A percentile compares a stretch with the other conserved stretches of the same genome.
Conservation (phyloP, 495 filamentous ascomycete species). For the Bombardia bombarda region DNA sequence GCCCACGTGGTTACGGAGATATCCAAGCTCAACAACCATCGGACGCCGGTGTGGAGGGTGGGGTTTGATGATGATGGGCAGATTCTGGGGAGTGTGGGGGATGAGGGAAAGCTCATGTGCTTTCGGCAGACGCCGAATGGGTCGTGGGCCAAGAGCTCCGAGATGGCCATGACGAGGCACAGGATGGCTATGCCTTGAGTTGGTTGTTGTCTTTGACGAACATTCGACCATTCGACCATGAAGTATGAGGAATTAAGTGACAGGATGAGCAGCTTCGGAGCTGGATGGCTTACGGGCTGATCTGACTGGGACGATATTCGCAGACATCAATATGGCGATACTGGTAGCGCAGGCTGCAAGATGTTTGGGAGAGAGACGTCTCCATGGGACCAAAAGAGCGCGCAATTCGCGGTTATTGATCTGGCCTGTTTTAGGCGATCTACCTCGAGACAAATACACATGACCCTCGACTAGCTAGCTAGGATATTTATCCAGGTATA, state of each 20-base stretch:
- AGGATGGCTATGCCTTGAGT: conserved; percentile 32
- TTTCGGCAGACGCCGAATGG: conserved; percentile 48
- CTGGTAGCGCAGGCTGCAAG: too few relatives aligned
- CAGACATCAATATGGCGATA: too few relatives aligned
- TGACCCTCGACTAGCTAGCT: too few relatives aligned
- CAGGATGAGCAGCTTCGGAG: background rate
- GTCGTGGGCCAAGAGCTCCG: conserved; percentile 45
- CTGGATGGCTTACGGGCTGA: too few relatives aligned
- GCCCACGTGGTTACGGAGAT: conserved; percentile 39
- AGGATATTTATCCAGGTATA: too few relatives aligned
- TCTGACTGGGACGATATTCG: too few relatives aligned
- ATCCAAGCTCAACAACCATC: conserved; percentile 45
- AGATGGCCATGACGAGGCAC: conserved; percentile 46
- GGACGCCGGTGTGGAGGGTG: conserved; percentile 52
- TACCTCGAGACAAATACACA: too few relatives aligned
- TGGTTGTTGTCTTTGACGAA: too few relatives aligned
- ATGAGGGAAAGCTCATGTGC: conserved; percentile 52
- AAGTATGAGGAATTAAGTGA: background rate
- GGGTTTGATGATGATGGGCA: conserved; percentile 55
- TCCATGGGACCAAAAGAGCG: too few relatives aligned
- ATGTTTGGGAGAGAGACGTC: too few relatives aligned
- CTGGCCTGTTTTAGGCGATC: too few relatives aligned
- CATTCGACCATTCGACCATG: background rate
- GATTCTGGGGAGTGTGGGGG: conserved; percentile 50
- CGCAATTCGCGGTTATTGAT: too few relatives aligned